Conservation (phyloP, 345 rosid species). For the Carallia pectinifolia region DNA sequence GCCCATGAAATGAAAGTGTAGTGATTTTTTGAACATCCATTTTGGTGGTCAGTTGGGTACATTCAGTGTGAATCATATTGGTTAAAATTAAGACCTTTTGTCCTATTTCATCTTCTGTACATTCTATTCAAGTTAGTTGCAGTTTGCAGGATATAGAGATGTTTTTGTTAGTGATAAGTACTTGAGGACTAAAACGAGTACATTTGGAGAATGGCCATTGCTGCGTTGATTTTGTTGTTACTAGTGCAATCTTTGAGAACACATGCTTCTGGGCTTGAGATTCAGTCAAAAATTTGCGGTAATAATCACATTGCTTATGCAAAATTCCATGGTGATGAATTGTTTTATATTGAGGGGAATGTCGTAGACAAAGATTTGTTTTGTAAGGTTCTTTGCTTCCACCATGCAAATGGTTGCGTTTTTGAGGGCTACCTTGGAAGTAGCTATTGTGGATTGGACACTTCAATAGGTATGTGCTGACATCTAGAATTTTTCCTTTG, state of each 20-base stretch:
- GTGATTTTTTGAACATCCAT: constrained; percentile 5
- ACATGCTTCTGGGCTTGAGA: constrained; percentile 35
- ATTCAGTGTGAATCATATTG: neutral
- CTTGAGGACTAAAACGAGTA: constrained; percentile 18
- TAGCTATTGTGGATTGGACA: constrained; percentile 37
- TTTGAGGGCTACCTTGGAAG: constrained; percentile 32
- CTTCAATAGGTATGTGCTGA: constrained; percentile 46
- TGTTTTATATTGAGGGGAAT: constrained; percentile 58
- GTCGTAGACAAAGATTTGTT: constrained; percentile 44
- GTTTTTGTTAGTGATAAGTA: neutral
- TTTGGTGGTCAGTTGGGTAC: neutral
- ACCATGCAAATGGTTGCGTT: constrained; percentile 45
- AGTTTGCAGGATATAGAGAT: constrained; percentile 11
- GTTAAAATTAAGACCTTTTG: constrained; percentile 13
- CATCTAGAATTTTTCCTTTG: too few species aligned
- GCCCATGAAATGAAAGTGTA: neutral
- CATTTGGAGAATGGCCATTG: constrained; percentile 31
- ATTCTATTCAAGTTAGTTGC: neutral
- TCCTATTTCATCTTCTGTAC: constrained; percentile 1
- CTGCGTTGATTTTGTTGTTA: constrained; percentile 38
- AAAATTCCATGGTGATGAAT: constrained; percentile 33
- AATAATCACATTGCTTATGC: constrained; percentile 50
- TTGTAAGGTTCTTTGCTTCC: constrained; percentile 54
- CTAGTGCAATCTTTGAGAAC: constrained; percentile 38
- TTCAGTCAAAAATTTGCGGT: constrained; percentile 51